Conservation (phyloP, 177 flowering plant genomes). For the Vitis hybrid region DNA sequence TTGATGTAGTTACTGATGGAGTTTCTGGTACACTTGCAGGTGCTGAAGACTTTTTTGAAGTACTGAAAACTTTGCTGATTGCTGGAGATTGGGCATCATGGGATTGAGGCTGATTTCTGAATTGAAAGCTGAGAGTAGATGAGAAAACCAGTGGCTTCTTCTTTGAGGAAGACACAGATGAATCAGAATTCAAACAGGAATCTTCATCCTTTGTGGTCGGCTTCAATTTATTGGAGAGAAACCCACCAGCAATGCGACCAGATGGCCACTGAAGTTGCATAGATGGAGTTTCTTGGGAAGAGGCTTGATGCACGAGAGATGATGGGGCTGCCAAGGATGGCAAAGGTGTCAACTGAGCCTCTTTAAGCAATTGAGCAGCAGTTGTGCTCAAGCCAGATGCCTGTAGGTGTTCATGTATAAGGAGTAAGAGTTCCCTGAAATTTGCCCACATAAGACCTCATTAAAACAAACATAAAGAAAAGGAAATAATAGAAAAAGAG, state of each 20-base stretch:
- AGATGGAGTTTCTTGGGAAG: slow-evolving; percentile 55
- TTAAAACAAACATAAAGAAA: slow-evolving; percentile 4
- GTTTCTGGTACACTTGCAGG: slow-evolving; percentile 34
- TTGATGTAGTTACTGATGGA: slow-evolving; percentile 31
- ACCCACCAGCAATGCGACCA: slow-evolving; percentile 65
- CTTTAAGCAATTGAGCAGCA: slow-evolving; percentile 72
- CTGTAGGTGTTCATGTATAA: slow-evolving; percentile 92
- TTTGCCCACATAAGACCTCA: background rate
- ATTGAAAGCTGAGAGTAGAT: slow-evolving; percentile 46
- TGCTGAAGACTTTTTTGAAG: slow-evolving; percentile 34
- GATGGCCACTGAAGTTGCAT: slow-evolving; percentile 83
- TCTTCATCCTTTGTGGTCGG: slow-evolving; percentile 27
- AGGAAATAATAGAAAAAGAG: background rate
- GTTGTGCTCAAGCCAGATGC: slow-evolving; percentile 74
- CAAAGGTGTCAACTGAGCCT: slow-evolving; percentile 87
- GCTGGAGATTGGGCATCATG: slow-evolving; percentile 37
- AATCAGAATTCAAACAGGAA: slow-evolving; percentile 36
- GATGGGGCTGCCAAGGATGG: slow-evolving; percentile 67
- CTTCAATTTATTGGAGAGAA: slow-evolving; percentile 49
- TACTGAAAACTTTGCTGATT: slow-evolving; percentile 25
- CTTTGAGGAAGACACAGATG: slow-evolving; percentile 37
- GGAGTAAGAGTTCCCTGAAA: slow-evolving; percentile 91
- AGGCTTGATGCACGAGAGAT: slow-evolving; percentile 59
- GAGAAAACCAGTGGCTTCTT: slow-evolving; percentile 63
- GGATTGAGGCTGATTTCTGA: slow-evolving; percentile 36